A percentile compares a stretch with the other conserved stretches of the same genome.
These are phyloP conservation scores for Erysimum cheiri DNA, from an alignment of 441 rosid genomes.

Conservation along the genomic window DNA sequence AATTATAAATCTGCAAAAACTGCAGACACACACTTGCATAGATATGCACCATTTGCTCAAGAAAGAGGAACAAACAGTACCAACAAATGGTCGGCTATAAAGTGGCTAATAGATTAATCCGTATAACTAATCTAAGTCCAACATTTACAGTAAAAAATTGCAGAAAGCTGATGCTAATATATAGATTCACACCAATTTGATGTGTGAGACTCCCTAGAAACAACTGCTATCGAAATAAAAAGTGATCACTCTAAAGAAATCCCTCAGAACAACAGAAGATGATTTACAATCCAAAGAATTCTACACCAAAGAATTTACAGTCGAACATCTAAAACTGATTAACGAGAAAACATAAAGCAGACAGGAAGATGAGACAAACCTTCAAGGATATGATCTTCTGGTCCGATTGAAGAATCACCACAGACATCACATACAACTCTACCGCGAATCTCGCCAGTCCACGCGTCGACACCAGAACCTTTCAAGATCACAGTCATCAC, in stretches of 20 bases:
- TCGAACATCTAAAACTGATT: not conserved
- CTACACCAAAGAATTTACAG: conserved; percentile 24
- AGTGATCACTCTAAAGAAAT: not conserved
- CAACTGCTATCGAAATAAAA: not conserved
- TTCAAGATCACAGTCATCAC: conserved; percentile 36
- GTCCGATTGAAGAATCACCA: conserved; percentile 87
- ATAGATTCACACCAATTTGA: conserved; percentile 10
- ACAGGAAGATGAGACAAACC: conserved; percentile 46
- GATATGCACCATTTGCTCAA: conserved; percentile 17
- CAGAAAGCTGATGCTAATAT: not conserved
- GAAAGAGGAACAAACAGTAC: conserved; percentile 18
- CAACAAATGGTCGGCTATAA: not conserved
- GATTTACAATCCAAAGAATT: not conserved
- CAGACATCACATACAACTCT: conserved; percentile 94
- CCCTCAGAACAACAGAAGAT: not conserved
- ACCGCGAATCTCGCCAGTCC: conserved; percentile 93
- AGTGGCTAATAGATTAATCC: not conserved
- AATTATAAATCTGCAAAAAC: not conserved
- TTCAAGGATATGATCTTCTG: conserved; percentile 90
- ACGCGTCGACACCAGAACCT: conserved; percentile 56
- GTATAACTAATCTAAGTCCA: not conserved
- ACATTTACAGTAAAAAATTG: not conserved
- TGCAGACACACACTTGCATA: conserved; percentile 3
- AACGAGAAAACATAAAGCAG: not conserved
- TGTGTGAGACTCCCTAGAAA: conserved; percentile 14